A percentile compares a stretch with the other conserved stretches of the same genome.
Evolutionary conservation across 1,284 basidiomycete species (phyloP).

Genomic region (Heterobasidion occidentale): DNA sequence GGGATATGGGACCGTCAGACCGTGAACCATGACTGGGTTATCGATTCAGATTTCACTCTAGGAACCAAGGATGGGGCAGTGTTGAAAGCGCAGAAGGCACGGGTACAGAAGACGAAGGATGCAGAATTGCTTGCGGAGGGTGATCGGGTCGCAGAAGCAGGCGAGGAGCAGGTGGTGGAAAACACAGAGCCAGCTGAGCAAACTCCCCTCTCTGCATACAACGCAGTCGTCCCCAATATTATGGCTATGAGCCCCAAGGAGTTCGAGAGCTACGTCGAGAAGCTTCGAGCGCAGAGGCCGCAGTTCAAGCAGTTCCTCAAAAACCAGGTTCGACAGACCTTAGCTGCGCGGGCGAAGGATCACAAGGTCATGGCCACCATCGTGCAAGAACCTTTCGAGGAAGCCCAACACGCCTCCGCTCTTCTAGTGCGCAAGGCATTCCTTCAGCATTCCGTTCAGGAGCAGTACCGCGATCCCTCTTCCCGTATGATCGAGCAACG

Average conservation of each 20-base stretch:
- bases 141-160: conserved; percentile 1
- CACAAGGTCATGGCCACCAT: neutral
- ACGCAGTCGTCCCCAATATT: conserved; percentile 19
- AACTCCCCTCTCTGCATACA: neutral
- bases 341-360: neutral
- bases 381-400: conserved; percentile 15
- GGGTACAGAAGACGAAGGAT: conserved; percentile 8
- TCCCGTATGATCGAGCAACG: conserved; percentile 47
- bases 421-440: conserved; percentile 18
- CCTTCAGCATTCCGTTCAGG: conserved; percentile 18
- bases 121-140: conserved; percentile 1
- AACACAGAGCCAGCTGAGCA: conserved; percentile 30
- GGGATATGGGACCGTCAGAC: conserved; percentile 16
- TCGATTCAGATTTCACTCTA: conserved; percentile 42
- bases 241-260: conserved; percentile 30
- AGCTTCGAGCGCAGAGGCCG: conserved; percentile 46
- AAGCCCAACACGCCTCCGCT: conserved; percentile 16
- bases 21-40: conserved; percentile 27
- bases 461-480: conserved; percentile 15
- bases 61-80: conserved; percentile 1
- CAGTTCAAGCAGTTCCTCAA: conserved; percentile 42
- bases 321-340: conserved; percentile 7
- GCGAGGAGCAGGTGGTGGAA: conserved; percentile 14
- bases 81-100: conserved; percentile 4
- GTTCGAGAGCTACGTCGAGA: conserved; percentile 52